phyloP scores from a whole-genome alignment of 2,329 filamentous ascomycete species.

The Whalleya microplaca region DNA sequence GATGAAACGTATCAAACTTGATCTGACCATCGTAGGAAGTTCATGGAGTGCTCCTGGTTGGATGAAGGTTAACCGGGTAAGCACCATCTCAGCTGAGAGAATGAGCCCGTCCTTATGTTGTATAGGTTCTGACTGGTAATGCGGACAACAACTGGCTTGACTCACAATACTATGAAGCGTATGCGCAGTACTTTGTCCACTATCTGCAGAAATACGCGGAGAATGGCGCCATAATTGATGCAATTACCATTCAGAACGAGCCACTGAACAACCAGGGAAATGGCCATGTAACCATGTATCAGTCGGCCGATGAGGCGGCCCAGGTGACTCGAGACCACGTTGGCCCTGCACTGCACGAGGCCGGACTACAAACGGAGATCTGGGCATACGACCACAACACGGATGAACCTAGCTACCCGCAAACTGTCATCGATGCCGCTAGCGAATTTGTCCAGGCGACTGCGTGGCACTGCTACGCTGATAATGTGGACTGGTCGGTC shows the following conservation, averaged over 20 bases:
- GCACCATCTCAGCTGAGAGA: not conserved
- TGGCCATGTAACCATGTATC: conserved; percentile 44
- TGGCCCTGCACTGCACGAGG: conserved; percentile 42
- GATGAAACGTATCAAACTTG: conserved; percentile 41
- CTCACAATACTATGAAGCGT: conserved; percentile 39
- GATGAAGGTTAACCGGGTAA: conserved; percentile 45
- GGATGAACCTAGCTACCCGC: conserved; percentile 41
- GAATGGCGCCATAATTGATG: conserved; percentile 42
- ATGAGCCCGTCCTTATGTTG: not conserved
- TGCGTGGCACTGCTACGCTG: conserved; percentile 49
- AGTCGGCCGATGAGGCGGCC: conserved; percentile 43
- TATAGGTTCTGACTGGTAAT: conserved; percentile 37
- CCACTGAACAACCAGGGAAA: conserved; percentile 44
- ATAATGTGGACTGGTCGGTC: conserved; percentile 41
- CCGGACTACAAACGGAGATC: conserved; percentile 46
- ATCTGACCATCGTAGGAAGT: conserved; percentile 43
- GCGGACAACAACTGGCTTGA: conserved; percentile 44
- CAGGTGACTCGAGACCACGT: conserved; percentile 43
- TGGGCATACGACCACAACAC: conserved; percentile 53
- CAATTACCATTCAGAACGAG: conserved; percentile 51
- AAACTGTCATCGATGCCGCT: conserved; percentile 42
- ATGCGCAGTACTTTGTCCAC: conserved; percentile 45
- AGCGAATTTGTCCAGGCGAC: conserved; percentile 38
- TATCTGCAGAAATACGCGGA: conserved; percentile 45
- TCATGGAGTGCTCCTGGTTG: conserved; percentile 47